Evolutionary conservation across 177 flowering plant genomes (phyloP).

Genomic region (Telopea speciosissima): DNA sequence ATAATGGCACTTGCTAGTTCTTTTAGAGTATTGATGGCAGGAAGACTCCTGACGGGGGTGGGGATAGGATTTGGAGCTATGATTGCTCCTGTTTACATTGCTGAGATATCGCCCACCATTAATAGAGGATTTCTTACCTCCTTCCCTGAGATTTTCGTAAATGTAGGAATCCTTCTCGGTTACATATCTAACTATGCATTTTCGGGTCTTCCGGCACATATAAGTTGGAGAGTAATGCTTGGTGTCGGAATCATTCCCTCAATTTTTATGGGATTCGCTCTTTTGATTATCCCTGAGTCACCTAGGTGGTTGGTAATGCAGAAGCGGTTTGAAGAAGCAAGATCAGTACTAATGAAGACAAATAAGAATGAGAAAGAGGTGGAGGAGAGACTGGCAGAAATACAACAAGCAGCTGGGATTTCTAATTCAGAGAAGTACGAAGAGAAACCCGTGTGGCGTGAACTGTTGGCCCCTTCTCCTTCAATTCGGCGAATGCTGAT

Average conservation of each 20-base stretch:
- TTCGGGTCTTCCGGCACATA: constrained; percentile 58
- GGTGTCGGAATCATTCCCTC: constrained; percentile 84
- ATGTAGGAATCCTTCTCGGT: constrained; percentile 80
- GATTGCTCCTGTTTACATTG: constrained; percentile 83
- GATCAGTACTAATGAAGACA: constrained; percentile 53
- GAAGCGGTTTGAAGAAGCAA: constrained; percentile 64
- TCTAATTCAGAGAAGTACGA: constrained; percentile 29
- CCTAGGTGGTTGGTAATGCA: constrained; percentile 87
- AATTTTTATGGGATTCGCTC: constrained; percentile 62
- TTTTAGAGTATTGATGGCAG: constrained; percentile 58
- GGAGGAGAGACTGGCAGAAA: constrained; percentile 68
- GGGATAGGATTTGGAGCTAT: constrained; percentile 86
- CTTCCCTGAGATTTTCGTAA: constrained; percentile 83
- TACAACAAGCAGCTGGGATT: constrained; percentile 49
- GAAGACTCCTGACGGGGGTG: constrained; percentile 73
- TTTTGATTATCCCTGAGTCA: constrained; percentile 85
- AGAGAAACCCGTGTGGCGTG: constrained; percentile 62
- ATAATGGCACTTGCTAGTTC: constrained; percentile 76
- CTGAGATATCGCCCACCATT: constrained; percentile 75
- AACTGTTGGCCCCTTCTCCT: constrained; percentile 62
- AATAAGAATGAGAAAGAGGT: constrained; percentile 58
- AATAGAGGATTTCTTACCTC: constrained; percentile 72
- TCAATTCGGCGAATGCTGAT: constrained; percentile 61
- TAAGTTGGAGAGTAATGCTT: constrained; percentile 79
- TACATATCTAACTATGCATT: constrained; percentile 80